Percentiles rank a stretch among this genome's conserved stretches.
Evolutionary conservation across 805 yeast species (phyloP).

Genomic region (Ogataea kodamae): DNA sequence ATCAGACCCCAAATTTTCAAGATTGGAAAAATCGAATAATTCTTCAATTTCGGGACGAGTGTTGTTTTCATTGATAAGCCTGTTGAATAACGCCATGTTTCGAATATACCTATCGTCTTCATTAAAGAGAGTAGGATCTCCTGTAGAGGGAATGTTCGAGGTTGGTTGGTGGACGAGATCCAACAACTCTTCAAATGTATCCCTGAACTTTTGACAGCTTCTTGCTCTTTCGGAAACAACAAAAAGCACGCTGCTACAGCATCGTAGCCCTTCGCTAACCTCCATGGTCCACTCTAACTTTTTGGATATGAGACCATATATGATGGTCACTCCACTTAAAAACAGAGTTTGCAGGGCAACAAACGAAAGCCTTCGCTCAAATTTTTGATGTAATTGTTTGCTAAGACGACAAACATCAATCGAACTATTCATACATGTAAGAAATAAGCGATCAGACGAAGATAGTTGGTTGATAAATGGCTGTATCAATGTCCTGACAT

Average conservation of each 20-base stretch:
- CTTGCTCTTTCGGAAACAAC: slow-evolving; percentile 19
- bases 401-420: slow-evolving; percentile 16
- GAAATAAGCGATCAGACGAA: slow-evolving; percentile 9
- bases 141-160: no score
- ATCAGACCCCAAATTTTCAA: slow-evolving; percentile 12
- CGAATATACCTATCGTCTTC: slow-evolving; percentile 2
- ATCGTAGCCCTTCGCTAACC: slow-evolving; percentile 14
- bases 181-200: slow-evolving; percentile 18
- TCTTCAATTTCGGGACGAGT: slow-evolving; percentile 6
- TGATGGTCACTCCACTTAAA: slow-evolving; percentile 17
- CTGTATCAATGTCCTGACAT: slow-evolving; percentile 16
- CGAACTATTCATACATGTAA: slow-evolving; percentile 16
- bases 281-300: slow-evolving; percentile 15
- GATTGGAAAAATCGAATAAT: slow-evolving; percentile 10
- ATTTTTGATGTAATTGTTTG: slow-evolving; percentile 14
- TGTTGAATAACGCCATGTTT: slow-evolving; percentile 13
- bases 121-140: no score
- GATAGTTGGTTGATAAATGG: slow-evolving; percentile 13
- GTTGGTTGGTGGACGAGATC: slow-evolving; percentile 7
- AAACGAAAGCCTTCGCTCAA: slow-evolving; percentile 16
- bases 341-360: slow-evolving; percentile 18
- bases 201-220: slow-evolving; percentile 15
- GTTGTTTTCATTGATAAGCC: slow-evolving; percentile 3
- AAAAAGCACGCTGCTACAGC: slow-evolving; percentile 16
- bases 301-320: slow-evolving; percentile 18